A percentile compares a stretch with the other conserved stretches of the same genome.
phyloP scores from a whole-genome alignment of 257 asterid genomes.

The Scutellaria galericulata region DNA sequence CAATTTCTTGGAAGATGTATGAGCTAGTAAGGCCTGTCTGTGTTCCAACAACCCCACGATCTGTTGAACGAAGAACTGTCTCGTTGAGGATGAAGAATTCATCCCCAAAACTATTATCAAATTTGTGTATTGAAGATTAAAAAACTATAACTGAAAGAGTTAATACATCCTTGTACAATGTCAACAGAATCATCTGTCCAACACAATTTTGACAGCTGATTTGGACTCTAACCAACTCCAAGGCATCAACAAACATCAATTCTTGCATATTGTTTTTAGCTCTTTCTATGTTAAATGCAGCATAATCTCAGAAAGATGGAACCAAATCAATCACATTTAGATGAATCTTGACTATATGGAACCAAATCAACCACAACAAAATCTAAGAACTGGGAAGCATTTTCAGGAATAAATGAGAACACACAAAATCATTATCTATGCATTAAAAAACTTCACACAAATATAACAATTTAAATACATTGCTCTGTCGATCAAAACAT shows the following conservation, averaged over 20 bases:
- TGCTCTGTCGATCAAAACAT: not conserved
- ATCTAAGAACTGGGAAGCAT: not conserved
- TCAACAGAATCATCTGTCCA: not conserved
- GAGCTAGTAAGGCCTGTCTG: no score
- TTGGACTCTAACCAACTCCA: not conserved
- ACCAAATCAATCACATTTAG: conserved; percentile 2
- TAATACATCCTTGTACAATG: not conserved
- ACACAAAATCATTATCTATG: not conserved
- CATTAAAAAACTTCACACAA: conserved; percentile 15
- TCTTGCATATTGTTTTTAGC: not conserved
- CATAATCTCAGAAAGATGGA: conserved; percentile 13
- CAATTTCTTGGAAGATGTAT: no score
- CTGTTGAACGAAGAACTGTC: not conserved
- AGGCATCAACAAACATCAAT: not conserved
- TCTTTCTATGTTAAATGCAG: not conserved
- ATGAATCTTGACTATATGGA: not conserved
- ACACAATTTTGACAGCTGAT: conserved; percentile 6
- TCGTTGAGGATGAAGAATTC: not conserved
- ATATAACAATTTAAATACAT: not conserved
- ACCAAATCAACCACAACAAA: not conserved
- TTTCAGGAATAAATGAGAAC: not conserved
- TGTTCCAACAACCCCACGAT: no score
- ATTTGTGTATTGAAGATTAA: no score
- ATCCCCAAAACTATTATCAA: not conserved
- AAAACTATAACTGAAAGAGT: not conserved